phyloP scores from a whole-genome alignment of 768 basidiomycete species.

The Mrakia gelida region DNA sequence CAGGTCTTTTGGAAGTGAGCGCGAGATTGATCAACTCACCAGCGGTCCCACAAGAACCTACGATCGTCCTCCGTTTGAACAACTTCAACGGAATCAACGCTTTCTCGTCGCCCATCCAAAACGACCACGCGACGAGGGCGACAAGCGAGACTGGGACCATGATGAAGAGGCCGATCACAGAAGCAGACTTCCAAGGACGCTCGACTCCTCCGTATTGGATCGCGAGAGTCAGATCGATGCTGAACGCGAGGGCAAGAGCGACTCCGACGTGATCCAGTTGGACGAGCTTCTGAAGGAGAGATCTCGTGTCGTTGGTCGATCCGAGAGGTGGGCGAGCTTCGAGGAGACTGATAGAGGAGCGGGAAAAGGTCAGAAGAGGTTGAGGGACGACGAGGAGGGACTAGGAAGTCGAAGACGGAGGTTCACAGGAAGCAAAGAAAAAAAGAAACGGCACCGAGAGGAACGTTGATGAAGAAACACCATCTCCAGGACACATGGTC shows the following conservation, averaged over 20 bases:
- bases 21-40: too few relatives aligned
- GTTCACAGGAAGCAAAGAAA: not conserved
- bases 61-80: conserved; percentile 16
- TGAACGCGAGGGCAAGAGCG: conserved; percentile 3
- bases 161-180: conserved; percentile 21
- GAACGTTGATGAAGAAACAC: conserved; percentile 32
- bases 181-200: conserved; percentile 3
- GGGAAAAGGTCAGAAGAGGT: too few relatives aligned
- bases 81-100: conserved; percentile 23
- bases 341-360: conserved; percentile 18
- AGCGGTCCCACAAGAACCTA: not conserved
- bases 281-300: conserved; percentile 9
- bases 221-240: not conserved
- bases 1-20: too few relatives aligned
- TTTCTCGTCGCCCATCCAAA: conserved; percentile 5
- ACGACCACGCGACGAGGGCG: conserved; percentile 16
- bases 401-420: too few relatives aligned
- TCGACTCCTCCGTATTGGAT: conserved; percentile 15
- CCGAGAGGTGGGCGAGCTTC: conserved; percentile 22
- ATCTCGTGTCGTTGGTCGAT: not conserved
- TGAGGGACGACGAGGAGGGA: too few relatives aligned
- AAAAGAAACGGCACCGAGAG: conserved; percentile 20
- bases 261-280: conserved; percentile 27
- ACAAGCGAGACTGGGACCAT: conserved; percentile 24
- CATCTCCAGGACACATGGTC: not conserved